Conservation (phyloP, 108 stramenopile genomes). For the Skeletonema grethae region DNA sequence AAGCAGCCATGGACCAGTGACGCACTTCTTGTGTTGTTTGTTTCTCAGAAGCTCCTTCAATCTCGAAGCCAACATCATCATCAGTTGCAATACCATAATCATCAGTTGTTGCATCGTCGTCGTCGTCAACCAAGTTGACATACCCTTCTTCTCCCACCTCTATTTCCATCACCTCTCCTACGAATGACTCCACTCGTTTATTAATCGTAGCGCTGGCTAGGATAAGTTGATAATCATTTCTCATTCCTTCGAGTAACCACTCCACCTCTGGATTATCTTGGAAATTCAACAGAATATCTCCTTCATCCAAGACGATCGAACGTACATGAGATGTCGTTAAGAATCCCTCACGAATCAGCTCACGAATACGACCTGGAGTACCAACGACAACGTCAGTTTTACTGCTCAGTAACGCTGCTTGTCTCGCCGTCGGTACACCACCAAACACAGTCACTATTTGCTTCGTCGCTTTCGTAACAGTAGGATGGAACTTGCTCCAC, state of each 20-base stretch:
- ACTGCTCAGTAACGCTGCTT: conserved; percentile 44
- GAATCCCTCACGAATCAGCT: conserved; percentile 52
- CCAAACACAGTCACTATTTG: conserved; percentile 55
- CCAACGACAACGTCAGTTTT: conserved; percentile 58
- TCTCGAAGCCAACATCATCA: not conserved
- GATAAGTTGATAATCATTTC: conserved; percentile 60
- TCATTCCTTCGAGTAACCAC: conserved; percentile 46
- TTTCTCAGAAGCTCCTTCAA: not conserved
- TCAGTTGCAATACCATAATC: conserved; percentile 5
- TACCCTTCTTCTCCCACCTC: conserved; percentile 48
- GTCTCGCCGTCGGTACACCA: conserved; percentile 51
- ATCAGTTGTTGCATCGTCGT: conserved; percentile 1
- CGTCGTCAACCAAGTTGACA: conserved; percentile 22
- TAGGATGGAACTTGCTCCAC: conserved; percentile 45
- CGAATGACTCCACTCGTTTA: conserved; percentile 46
- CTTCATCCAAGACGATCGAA: conserved; percentile 56
- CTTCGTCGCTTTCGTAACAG: conserved; percentile 24
- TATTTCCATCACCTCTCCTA: conserved; percentile 52
- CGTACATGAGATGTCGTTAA: conserved; percentile 28
- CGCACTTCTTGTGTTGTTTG: conserved; percentile 18
- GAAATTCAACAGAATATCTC: conserved; percentile 47
- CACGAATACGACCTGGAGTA: conserved; percentile 56
- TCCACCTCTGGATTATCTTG: conserved; percentile 52
- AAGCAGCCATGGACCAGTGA: conserved; percentile 58
- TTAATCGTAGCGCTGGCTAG: conserved; percentile 61